Evolutionary conservation across 1,139 yeast genomes (phyloP), one percentile per base, ranked within the genome.

Genomic region (Diutina ranongensis): DNA sequence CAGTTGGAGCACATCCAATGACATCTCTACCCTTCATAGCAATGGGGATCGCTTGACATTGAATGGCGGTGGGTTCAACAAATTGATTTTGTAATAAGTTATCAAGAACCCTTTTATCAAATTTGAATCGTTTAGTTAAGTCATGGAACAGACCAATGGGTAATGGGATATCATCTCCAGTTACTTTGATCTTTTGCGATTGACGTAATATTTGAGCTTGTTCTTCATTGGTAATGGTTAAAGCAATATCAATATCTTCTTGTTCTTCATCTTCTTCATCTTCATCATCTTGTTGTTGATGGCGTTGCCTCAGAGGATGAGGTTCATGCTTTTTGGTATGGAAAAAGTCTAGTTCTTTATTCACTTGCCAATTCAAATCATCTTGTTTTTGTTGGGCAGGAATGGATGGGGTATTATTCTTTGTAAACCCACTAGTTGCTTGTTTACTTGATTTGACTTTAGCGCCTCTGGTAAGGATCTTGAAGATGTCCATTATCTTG

Each of bases 81-180:
- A 88, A 89, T 47, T 80, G 84, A 45, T 80, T 75, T 16, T 75
- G 75, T 27, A 81, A 68, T 49, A 92, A 65, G 56, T 89, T 88
- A 35, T 72, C 63, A 35, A 86, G 65, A 45, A 92, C 64, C 49
- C 74, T 73, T 52, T 70, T 68, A 57, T 85, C 82, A 38, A 92
- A 64, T 44, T 78, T 67, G 61, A 81, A 88, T 48, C 95, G 70
- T 1, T 76, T 62, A 3, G 76, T 71, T 51, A 92, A 68, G 60
- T 88, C 96, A 52, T 82, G 81, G 60, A 92, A 92, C 1, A 95
- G 83, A 1, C 92, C 94, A 48, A 92, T 81, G 2, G 97, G 97
- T 33, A 84, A 63, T 9, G 97, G 96, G 5, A 83, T 61, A 60
- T 86, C 95, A 45, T 72, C 73, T 38, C 96, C 96, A 1, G 82